Conservation (phyloP, 2,329 filamentous ascomycete species). For the Fusarium poae region DNA sequence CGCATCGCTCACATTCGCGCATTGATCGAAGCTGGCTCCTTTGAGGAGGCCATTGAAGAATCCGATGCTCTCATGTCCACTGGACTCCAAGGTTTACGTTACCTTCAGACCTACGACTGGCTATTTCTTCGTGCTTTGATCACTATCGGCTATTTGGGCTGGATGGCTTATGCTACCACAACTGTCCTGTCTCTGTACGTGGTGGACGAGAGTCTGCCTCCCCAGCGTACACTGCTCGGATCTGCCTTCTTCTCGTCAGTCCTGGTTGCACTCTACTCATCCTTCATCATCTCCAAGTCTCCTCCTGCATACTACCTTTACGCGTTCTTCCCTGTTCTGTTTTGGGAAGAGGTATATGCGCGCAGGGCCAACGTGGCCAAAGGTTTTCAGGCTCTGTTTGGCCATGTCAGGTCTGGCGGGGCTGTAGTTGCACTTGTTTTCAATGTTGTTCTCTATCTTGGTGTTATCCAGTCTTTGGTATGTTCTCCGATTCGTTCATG, state of each 20-base stretch:
- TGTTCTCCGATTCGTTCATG: slow-evolving; percentile 46
- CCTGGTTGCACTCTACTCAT: slow-evolving; percentile 80
- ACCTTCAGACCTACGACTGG: slow-evolving; percentile 99
- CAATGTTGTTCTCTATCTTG: slow-evolving; percentile 76
- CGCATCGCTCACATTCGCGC: slow-evolving; percentile 76
- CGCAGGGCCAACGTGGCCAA: slow-evolving; percentile 76
- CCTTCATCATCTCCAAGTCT: slow-evolving; percentile 83
- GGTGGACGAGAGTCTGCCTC: slow-evolving; percentile 75
- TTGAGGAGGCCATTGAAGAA: slow-evolving; percentile 82
- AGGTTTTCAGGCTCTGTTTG: slow-evolving; percentile 77
- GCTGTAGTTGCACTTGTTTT: slow-evolving; percentile 71
- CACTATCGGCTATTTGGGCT: slow-evolving; percentile 91
- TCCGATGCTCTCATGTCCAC: slow-evolving; percentile 82
- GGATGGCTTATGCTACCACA: slow-evolving; percentile 92
- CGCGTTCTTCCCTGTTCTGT: slow-evolving; percentile 89
- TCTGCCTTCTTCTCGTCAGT: slow-evolving; percentile 79
- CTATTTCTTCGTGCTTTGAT: slow-evolving; percentile 91
- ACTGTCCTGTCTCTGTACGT: slow-evolving; percentile 92
- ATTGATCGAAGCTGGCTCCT: slow-evolving; percentile 74
- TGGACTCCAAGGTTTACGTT: slow-evolving; percentile 85
- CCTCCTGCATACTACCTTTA: slow-evolving; percentile 90
- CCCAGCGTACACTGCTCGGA: slow-evolving; percentile 71
- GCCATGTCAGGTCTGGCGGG: slow-evolving; percentile 72
- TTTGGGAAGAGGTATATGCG: slow-evolving; percentile 96
- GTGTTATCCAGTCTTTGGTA: slow-evolving; percentile 82